Evolutionary conservation across 1,139 yeast species (phyloP).

Genomic region (Blastobotrys malaysiensis): DNA sequence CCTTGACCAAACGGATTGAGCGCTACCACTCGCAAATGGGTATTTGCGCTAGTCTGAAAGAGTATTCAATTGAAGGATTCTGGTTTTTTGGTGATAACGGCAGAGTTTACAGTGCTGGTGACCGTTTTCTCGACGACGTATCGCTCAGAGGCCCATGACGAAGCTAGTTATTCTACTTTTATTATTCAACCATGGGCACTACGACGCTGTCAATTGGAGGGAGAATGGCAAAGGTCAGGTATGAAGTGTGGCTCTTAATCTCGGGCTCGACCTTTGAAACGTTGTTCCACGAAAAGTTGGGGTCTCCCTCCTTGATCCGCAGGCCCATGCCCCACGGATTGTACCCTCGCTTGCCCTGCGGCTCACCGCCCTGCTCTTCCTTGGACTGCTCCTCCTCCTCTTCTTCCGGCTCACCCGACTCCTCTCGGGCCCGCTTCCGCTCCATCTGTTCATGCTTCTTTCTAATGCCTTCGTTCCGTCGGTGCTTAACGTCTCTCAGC

Average conservation of each 20-base stretch:
- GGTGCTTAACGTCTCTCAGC: slow-evolving; percentile 69
- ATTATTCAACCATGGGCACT: neutral
- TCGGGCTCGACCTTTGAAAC: slow-evolving; percentile 81
- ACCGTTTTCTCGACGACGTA: too few species aligned
- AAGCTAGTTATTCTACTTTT: too few species aligned
- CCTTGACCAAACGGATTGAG: neutral
- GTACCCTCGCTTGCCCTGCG: slow-evolving; percentile 46
- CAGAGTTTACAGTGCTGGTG: too few species aligned
- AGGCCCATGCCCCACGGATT: slow-evolving; percentile 90
- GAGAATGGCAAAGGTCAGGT: slow-evolving; percentile 74
- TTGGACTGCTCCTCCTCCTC: slow-evolving; percentile 16
- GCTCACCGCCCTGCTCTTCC: slow-evolving; percentile 17
- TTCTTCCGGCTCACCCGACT: slow-evolving; percentile 14
- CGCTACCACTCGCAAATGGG: too few species aligned
- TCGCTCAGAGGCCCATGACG: too few species aligned
- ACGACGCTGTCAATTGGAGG: slow-evolving; percentile 28
- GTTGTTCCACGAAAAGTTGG: slow-evolving; percentile 68
- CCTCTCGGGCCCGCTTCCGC: slow-evolving; percentile 12
- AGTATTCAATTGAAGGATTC: too few species aligned
- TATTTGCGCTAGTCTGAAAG: too few species aligned
- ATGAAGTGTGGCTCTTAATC: slow-evolving; percentile 90
- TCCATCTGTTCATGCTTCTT: slow-evolving; percentile 40
- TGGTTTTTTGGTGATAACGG: too few species aligned
- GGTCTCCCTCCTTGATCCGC: slow-evolving; percentile 83
- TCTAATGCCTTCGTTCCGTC: slow-evolving; percentile 72